Base-by-base conservation (phyloP, 148 eudicot genomes). In the Rhododendron ferrugineum region DNA sequence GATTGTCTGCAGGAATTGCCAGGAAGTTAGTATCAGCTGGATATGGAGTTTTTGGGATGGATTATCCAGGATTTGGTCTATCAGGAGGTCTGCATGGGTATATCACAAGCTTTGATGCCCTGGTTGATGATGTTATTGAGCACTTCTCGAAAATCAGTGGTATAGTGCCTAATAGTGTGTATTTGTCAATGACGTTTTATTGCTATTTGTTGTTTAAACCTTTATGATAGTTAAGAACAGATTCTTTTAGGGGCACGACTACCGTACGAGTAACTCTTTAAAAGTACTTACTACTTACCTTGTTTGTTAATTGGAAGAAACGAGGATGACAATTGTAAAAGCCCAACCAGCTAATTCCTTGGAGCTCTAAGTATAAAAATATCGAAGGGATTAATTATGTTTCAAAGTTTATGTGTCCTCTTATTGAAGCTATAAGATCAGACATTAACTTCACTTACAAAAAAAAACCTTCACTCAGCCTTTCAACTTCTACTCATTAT, bases 41-140 rank as follows among this genome's bases (percentile, higher is more conserved):
- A 47, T 97, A 92, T 90, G 99, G 90, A 86, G 96, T 97, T 86
- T 93, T 93, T 83, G 98, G 94, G 2, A 94, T 97, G 94, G 99
- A 97, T 84, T 95, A 91, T 88, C 98, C 99, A n/a, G 99, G 99
- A 82, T 97, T 95, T 89, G 99, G 99, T 88, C 99, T 97, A 87
- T 97, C 99, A 9, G 96, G 94, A 82, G 99, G 99, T 88, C 93
- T 97, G 84, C 99, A 97, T 91, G 91, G 96, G n/a, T 95, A 91
- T 86, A 90, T 97, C 86, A 91, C 93, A 82, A 92, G 92, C 84
- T 94, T 97, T 88, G 95, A 97, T 78, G 32, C 36, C 46, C 87
- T 97, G 3, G 98, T 95, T 6, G 98, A 95, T 87, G 94, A 94
- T 81, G 99, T 94, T 36, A 85, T 95, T n/a, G 98, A 97, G 89